A percentile compares a stretch with the other conserved stretches of the same genome.
Conservation (phyloP, 2,329 filamentous ascomycete genomes). For the Didymella segeticola region DNA sequence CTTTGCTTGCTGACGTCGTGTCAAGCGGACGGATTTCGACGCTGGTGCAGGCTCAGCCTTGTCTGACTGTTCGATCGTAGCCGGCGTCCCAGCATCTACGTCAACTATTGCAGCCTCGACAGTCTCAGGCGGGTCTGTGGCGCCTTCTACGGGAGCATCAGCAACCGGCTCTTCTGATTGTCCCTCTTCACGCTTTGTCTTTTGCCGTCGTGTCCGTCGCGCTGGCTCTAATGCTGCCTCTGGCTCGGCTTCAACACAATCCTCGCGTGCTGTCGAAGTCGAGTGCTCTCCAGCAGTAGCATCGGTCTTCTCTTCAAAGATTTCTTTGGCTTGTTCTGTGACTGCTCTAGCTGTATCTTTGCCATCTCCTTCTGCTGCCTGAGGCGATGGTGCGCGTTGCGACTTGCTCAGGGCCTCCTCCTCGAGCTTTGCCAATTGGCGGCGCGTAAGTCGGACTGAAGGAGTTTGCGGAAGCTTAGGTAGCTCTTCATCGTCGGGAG, state of each 20-base stretch:
- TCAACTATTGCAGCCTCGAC: neutral
- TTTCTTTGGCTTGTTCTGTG: neutral
- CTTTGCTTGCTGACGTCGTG: conserved; percentile 11
- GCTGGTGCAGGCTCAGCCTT: neutral
- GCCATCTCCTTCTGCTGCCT: neutral
- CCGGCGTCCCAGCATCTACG: neutral
- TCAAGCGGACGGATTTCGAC: conserved; percentile 1
- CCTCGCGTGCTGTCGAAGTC: neutral
- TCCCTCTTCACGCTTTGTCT: conserved; percentile 6
- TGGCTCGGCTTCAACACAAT: neutral
- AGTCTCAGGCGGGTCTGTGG: neutral
- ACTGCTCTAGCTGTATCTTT: neutral
- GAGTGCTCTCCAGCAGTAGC: neutral
- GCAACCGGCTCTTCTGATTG: neutral
- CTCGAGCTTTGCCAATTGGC: conserved; percentile 45
- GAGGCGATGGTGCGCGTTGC: conserved; percentile 18
- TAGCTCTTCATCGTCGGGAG: conserved; percentile 28
- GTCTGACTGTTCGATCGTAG: neutral
- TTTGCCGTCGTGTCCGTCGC: conserved; percentile 5
- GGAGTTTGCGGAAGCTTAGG: conserved; percentile 35
- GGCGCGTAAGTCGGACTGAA: conserved; percentile 42
- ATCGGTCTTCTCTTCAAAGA: neutral
- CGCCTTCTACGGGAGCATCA: neutral
- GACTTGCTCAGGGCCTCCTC: conserved; percentile 37
- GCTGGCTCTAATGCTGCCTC: conserved; percentile 1